phyloP scores from a whole-genome alignment of 2,329 filamentous ascomycete species.

The Fonsecaea erecta region DNA sequence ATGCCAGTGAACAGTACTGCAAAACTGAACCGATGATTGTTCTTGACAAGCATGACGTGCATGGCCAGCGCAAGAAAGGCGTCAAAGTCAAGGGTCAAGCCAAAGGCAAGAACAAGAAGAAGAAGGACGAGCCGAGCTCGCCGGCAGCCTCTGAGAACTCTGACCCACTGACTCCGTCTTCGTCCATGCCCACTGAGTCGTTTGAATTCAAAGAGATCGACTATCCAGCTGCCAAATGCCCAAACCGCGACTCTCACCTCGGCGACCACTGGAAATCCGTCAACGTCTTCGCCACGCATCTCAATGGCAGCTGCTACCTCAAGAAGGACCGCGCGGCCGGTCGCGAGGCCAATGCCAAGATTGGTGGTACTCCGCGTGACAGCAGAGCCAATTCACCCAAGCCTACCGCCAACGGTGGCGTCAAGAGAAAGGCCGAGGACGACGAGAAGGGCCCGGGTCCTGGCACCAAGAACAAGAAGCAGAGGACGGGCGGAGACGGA shows the following conservation, averaged over 20 bases:
- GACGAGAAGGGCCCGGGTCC: constrained; percentile 21
- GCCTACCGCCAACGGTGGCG: constrained; percentile 32
- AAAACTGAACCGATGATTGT: constrained; percentile 63
- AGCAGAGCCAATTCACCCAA: constrained; percentile 39
- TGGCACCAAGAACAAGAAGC: constrained; percentile 31
- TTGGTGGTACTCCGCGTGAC: constrained; percentile 36
- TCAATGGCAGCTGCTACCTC: constrained; percentile 38
- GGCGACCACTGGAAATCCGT: constrained; percentile 40
- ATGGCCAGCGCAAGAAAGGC: constrained; percentile 50
- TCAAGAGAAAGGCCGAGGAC: constrained; percentile 37
- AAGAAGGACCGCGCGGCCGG: constrained; percentile 36
- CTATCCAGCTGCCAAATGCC: constrained; percentile 38
- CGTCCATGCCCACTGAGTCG: constrained; percentile 33
- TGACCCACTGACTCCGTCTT: constrained; percentile 37
- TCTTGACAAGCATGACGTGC: constrained; percentile 64
- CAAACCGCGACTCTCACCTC: constrained; percentile 38
- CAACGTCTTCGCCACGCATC: constrained; percentile 38
- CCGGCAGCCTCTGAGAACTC: constrained; percentile 41
- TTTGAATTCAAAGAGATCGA: constrained; percentile 40
- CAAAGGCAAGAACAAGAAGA: constrained; percentile 54
- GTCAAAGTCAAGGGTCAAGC: constrained; percentile 38
- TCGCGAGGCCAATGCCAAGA: constrained; percentile 38
- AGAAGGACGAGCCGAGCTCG: constrained; percentile 43
- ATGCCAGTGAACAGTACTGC: constrained; percentile 59
- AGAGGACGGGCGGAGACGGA: constrained; percentile 35